Evolutionary conservation across 148 eudicot species (phyloP), one percentile per base, ranked within the genome.

Genomic region (Persicaria maculosa): DNA sequence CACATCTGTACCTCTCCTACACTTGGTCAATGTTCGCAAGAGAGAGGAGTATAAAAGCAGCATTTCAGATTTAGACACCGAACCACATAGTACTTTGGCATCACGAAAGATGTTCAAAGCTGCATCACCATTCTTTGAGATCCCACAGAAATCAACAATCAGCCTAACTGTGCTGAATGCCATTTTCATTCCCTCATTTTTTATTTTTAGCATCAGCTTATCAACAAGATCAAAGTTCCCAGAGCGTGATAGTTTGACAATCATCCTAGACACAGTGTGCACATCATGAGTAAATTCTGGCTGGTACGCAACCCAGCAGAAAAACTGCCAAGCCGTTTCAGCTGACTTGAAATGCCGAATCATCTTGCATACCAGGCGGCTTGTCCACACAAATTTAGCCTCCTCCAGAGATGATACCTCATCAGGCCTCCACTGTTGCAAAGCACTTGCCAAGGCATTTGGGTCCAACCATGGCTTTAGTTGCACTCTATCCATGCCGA

Each of bases 391-490:
- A 77, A 95, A 68, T 44, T 87, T 85, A 36, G 98, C 96, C 68
- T 83, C 88, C 77, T 95, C 91, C 44, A 95, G 74, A 36, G 85
- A 85, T 43, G 86, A 84, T 71, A 92, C 89, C 44, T 95, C 96
- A 44, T 85, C 88, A 45, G 77, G 80, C 71, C 76, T 83, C 98
- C 98, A 95, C 65, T 82, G 11, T 40, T 53, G 77, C 85, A 92
- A 81, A 47, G 98, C 96, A 81, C 88, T 84, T 50, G 90, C 93
- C 77, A 95, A 87, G 79, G 97, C 96, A 71, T 79, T 81, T 9
- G 97, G 96, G 76, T 88, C 97, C 78, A 95, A 81, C 98, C 98
- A 92, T 14, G 97, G 97, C 81, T 83, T 91, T 77, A 94, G 82
- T 79, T 85, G 85, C 67, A 87, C 79, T 71, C 61, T 77, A 70